A percentile compares a stretch with the other conserved stretches of the same genome.
phyloP scores from a whole-genome alignment of 2,329 filamentous ascomycete genomes.

The Immersiporthe knoxdaviesiana region DNA sequence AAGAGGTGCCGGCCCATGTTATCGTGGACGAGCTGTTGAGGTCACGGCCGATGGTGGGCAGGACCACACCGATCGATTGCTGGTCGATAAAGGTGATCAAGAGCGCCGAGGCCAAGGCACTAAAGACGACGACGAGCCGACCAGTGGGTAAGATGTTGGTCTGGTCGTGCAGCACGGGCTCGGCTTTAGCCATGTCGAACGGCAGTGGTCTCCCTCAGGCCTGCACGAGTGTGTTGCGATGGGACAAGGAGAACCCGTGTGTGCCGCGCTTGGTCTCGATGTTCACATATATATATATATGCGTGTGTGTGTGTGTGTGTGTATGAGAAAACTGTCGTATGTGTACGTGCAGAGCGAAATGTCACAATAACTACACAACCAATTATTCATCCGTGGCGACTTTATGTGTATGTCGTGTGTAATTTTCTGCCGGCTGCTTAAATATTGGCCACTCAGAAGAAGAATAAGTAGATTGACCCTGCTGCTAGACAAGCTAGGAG shows the following conservation, averaged over 20 bases:
- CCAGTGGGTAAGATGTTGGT: conserved; percentile 58
- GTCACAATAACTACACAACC: no score
- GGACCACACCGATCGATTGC: conserved; percentile 55
- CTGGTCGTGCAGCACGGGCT: conserved; percentile 49
- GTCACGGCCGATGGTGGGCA: conserved; percentile 56
- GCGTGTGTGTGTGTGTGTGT: no score
- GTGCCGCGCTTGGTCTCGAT: background rate
- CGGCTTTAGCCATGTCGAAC: conserved; percentile 22
- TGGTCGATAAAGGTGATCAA: conserved; percentile 61
- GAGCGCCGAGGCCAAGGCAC: conserved; percentile 54
- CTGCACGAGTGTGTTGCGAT: background rate
- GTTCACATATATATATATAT: no score
- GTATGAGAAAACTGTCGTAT: background rate
- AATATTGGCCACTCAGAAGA: background rate
- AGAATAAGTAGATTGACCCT: background rate
- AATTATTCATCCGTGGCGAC: background rate
- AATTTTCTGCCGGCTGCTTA: background rate
- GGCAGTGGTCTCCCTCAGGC: background rate
- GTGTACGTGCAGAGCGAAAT: background rate
- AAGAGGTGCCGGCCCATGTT: conserved; percentile 57
- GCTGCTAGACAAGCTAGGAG: background rate
- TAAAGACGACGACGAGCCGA: conserved; percentile 55
- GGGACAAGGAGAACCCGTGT: background rate
- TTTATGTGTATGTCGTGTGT: background rate
- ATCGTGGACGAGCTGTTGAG: conserved; percentile 54